Evolutionary conservation across 768 basidiomycete species (phyloP), one percentile per base, ranked within the genome.

Genomic region (Tulasnella sp.): DNA sequence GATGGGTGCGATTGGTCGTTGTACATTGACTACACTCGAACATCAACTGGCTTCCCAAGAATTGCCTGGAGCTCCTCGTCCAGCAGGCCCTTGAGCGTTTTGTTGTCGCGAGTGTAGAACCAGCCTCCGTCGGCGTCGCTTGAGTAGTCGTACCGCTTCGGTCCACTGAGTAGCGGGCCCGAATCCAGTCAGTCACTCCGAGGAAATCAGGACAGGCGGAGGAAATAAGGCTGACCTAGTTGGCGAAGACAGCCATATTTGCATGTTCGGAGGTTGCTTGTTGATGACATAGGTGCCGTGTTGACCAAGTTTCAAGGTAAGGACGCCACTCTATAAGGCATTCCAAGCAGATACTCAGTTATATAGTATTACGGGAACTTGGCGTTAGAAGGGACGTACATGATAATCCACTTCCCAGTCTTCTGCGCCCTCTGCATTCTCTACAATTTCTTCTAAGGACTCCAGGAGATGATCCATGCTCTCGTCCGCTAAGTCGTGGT

Each of bases 241-340:
- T 0, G 95, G 95, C 9, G 91, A 94, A 4, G 93, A 95, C 22
- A 97, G 83, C 95, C 95, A 97, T 76, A 97, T 96, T 78, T 97
- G 95, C 81, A 94, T 94, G 79, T 97, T 97, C 6, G 95, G 95
- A 12, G 95, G 95, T 78, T 97, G 95, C 83, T 96, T 97, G 81
- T 97, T 97, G 81, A 97, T 89, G 35, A 96, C 95, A 81, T 96
- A 97, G 12, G 91, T 96, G 16, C 93, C 94, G 71, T 88, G 74
- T 44, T 84, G 81, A 36, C 89, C 94, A 17, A 95, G 83, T 65
- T 83, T 83, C 59, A 96, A 85, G 0, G 94, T 97, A 39, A 97
- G 79, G 36, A 97, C 95, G n/a, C 95, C 95, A 77, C 90, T 89
- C 95, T 96, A 79, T n/a, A 11, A n/a, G 12, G 11, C n/a, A n/a